Evolutionary conservation across 129 eudicot genomes (phyloP), one percentile per base, ranked within the genome.

Genomic region (Sambucus nigra): DNA sequence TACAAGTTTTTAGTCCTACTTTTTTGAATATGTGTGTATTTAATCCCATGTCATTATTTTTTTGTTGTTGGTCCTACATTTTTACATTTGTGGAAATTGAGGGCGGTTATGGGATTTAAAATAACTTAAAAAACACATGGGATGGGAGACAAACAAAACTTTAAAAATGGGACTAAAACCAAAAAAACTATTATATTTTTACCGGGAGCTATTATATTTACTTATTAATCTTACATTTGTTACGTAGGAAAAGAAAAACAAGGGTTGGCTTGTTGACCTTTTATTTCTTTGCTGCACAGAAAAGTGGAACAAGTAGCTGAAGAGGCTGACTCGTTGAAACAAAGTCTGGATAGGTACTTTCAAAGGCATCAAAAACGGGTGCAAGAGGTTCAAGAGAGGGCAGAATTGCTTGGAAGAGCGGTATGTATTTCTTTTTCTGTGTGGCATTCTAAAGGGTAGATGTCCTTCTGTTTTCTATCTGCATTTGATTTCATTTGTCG

Each of bases 261-360:
- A 21, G 39, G 13, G 18, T 57, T 53, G 26, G 17, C 25, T 40
- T 7, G 4, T 32, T 8, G 1, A 27, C 32, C 18, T n/a, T 27
- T 18, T 32, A 3, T 32, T 12, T 65, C 1, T 38, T 11, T 47
- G 49, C 28, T 20, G 16, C n/a, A n/a, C 81, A 92, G 99, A 59
- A 92, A 92, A 76, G 99, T 92, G 60, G 99, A 92, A 64, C 96
- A 74, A 68, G 83, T 92, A 19, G 79, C 77, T 5, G 99, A 92
- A 70, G 99, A 92, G 82, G 91, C 87, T 20, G 94, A 75, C n/a
- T 92, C 96, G 0, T 69, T 86, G 75, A 80, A 85, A 82, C 91
- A 80, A 25, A 80, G 96, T 75, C 65, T 92, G 18, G 99, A 92
- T 69, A 76, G 73, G 61, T 86, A 80, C 68, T 46, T 77, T 39